Evolutionary conservation across 2,329 filamentous ascomycete species (phyloP).

Genomic region (Emmonsiellopsis sp.): DNA sequence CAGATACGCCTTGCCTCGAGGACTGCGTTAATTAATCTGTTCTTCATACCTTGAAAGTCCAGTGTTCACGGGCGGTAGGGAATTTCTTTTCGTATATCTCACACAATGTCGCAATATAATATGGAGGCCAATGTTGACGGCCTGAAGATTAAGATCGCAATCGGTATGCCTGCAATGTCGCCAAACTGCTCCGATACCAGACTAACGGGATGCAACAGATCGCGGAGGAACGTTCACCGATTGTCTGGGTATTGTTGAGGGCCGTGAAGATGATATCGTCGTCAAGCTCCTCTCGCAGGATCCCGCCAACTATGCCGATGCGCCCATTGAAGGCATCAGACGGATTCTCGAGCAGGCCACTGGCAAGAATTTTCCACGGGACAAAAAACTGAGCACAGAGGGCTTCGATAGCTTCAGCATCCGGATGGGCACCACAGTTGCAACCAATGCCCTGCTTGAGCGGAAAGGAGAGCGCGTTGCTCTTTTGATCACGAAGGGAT

Average conservation of each 20-base stretch:
- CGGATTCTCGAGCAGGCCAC: constrained; percentile 7
- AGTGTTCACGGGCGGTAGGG: no score
- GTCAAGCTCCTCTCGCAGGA: constrained; percentile 82
- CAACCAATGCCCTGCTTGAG: constrained; percentile 63
- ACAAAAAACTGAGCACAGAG: constrained; percentile 9
- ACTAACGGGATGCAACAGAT: constrained; percentile 13
- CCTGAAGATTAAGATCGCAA: not conserved
- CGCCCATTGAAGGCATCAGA: constrained; percentile 26
- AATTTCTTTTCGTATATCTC: no score
- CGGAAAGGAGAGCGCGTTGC: constrained; percentile 32
- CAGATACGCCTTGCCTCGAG: no score
- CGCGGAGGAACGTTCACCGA: constrained; percentile 34
- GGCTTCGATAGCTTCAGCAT: constrained; percentile 46
- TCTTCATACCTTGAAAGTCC: no score
- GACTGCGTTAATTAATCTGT: no score
- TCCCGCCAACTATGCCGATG: constrained; percentile 77
- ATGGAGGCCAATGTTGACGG: not conserved
- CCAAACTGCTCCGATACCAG: not conserved
- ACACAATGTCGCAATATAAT: not conserved
- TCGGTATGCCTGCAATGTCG: not conserved
- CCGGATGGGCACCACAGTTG: constrained; percentile 85
- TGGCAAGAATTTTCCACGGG: constrained; percentile 10
- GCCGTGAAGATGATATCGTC: constrained; percentile 49
- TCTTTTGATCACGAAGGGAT: constrained; percentile 74
- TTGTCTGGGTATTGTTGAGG: constrained; percentile 28